Evolutionary conservation across 179 eudicot genomes (phyloP).

Genomic region (Beta macrorhiza): DNA sequence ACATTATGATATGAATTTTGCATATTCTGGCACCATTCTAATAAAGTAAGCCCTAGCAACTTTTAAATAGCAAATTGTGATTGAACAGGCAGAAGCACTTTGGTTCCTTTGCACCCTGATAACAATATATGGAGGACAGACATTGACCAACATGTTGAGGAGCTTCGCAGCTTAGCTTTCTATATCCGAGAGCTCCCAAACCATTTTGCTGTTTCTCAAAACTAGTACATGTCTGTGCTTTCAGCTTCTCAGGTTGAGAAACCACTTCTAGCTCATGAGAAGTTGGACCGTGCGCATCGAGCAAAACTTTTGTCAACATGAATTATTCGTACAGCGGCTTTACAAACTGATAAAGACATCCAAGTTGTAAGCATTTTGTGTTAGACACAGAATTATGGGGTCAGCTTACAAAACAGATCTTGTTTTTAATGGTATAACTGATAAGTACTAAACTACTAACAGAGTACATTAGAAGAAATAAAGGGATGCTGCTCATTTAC

Average conservation of each 20-base stretch:
- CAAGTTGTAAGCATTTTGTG: no score
- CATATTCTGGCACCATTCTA: neutral
- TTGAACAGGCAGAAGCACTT: neutral
- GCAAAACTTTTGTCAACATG: neutral
- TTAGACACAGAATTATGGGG: neutral
- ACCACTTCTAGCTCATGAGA: neutral
- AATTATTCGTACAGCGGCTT: neutral
- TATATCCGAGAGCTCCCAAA: neutral
- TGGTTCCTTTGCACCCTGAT: neutral
- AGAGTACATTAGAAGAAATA: no score
- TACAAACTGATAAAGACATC: no score
- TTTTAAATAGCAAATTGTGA: neutral
- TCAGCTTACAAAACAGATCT: neutral
- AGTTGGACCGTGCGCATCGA: neutral
- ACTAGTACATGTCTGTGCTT: neutral
- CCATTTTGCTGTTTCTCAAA: neutral
- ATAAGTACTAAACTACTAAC: no score
- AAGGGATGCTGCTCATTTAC: neutral
- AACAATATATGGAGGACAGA: neutral
- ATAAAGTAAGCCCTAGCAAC: neutral
- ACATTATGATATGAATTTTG: no score
- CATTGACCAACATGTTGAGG: no score
- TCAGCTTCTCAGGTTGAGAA: neutral
- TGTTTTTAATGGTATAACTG: no score
- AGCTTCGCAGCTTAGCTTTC: neutral